Evolutionary conservation across 176 grass and related monocot species (phyloP), one percentile per base, ranked within the genome.

Genomic region (Hyparrhenia diplandra): DNA sequence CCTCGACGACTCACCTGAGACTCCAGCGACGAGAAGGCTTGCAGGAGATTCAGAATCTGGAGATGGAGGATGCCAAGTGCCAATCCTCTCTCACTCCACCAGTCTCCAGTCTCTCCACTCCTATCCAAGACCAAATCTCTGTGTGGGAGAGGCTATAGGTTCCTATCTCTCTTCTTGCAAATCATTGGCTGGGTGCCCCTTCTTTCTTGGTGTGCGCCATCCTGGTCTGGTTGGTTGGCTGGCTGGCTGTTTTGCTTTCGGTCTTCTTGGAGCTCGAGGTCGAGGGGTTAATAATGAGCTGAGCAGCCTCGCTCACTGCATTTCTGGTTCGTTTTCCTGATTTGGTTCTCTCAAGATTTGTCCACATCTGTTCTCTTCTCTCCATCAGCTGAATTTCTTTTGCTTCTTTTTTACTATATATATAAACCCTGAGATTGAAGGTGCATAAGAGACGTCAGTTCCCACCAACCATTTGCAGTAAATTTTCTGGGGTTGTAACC

Each of bases 31-130:
- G 12, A 43, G 31, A 16, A 8, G 61, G 39, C 8, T 78, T 43
- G 1, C 24, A 64, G 77, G 25, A 81, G 82, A 81, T 89, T 89
- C 82, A 76, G 87, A 89, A 85, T 85, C 71, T 32, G 31, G 31
- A 32, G n/a, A n/a, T 71, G 64, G 63, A 43, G 76, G 71, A 64
- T 55, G 32, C 54, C 52, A 23, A 11, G 21, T 58, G 60, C 25
- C 84, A 79, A 49, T 79, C 86, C 12, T 67, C 69, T 47, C 39
- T 24, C 61, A 24, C 76, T 78, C 75, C 40, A 21, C 59, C 59
- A 2, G 7, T 18, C 47, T 58, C 75, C 69, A 45, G 23, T 36
- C 30, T 13, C 45, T 68, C 75, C 46, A 49, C 70, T 37, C 45
- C 47, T 82, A 57, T 65, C 82, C 72, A 76, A 43, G 17, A 54